Evolutionary conservation across 1,284 basidiomycete species (phyloP).

Genomic region (Jaminaea rosea): DNA sequence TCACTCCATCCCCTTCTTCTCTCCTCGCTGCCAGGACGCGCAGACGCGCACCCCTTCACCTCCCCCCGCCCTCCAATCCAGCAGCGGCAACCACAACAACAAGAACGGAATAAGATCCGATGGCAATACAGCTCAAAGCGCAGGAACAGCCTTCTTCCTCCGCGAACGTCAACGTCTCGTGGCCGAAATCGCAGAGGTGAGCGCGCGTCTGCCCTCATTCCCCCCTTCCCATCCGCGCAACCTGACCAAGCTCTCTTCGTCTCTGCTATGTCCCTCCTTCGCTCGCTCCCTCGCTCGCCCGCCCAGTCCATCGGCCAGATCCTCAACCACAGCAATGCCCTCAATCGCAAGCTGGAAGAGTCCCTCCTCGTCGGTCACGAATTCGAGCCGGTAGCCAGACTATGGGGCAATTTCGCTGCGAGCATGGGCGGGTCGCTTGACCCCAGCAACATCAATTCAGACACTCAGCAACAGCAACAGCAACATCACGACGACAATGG

Average conservation of each 20-base stretch:
- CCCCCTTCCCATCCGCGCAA: not conserved
- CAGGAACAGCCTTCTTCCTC: constrained; percentile 56
- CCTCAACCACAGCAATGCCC: constrained; percentile 71
- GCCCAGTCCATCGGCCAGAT: constrained; percentile 78
- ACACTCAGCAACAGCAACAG: no score
- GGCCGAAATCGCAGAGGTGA: constrained; percentile 62
- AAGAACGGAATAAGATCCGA: no score
- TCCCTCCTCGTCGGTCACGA: constrained; percentile 83
- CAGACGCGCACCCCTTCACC: not conserved
- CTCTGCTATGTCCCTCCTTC: not conserved
- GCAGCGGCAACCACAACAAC: no score
- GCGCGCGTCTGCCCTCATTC: constrained; percentile 24
- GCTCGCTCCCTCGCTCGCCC: not conserved
- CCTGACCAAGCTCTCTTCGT: not conserved
- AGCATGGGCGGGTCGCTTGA: constrained; percentile 64
- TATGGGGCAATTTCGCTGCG: constrained; percentile 75
- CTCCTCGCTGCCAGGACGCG: not conserved
- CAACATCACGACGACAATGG: no score
- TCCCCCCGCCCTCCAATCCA: not conserved
- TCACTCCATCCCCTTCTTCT: no score
- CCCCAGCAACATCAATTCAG: no score
- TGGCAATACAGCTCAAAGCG: not conserved
- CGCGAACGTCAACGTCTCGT: constrained; percentile 65
- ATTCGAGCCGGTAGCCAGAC: constrained; percentile 74
- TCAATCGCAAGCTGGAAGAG: constrained; percentile 86